Conservation (phyloP, 1,139 yeast genomes). For the Hyphopichia burtonii region DNA sequence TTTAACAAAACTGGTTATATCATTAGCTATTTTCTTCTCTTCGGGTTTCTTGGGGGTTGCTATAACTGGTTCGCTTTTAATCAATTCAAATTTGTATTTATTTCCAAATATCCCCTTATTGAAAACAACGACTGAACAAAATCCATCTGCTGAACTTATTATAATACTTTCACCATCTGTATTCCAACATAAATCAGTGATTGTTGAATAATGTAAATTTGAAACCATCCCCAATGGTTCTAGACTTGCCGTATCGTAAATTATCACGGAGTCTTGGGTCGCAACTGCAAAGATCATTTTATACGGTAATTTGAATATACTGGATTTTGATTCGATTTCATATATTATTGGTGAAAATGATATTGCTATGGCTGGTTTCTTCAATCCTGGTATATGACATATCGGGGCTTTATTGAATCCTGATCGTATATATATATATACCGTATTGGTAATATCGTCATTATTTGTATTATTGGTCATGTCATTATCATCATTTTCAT, state of each 20-base stretch:
- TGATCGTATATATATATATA: conserved; percentile 70
- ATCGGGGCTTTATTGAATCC: conserved; percentile 70
- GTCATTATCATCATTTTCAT: conserved; percentile 2
- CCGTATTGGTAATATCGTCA: conserved; percentile 59
- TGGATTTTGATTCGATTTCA: conserved; percentile 20
- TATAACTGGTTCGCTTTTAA: too few relatives aligned
- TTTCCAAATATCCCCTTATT: conserved; percentile 53
- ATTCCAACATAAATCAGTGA: conserved; percentile 88
- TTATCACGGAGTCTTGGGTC: conserved; percentile 79
- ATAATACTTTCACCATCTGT: conserved; percentile 69
- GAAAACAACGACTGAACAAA: conserved; percentile 68
- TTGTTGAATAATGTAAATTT: conserved; percentile 81
- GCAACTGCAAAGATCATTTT: conserved; percentile 90
- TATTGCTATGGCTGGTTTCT: conserved; percentile 81
- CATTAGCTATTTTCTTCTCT: conserved; percentile 2
- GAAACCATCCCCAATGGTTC: conserved; percentile 73
- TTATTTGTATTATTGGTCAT: conserved; percentile 6
- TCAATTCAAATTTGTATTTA: neutral
- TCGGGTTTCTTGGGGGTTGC: neutral
- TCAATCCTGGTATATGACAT: conserved; percentile 73
- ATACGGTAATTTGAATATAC: conserved; percentile 58
- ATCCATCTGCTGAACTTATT: conserved; percentile 92
- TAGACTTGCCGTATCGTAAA: conserved; percentile 74
- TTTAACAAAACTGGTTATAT: conserved; percentile 2
- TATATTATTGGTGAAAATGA: conserved; percentile 72